Evolutionary conservation across 768 basidiomycete genomes (phyloP).

Genomic region (Hemileccinum impolitum): DNA sequence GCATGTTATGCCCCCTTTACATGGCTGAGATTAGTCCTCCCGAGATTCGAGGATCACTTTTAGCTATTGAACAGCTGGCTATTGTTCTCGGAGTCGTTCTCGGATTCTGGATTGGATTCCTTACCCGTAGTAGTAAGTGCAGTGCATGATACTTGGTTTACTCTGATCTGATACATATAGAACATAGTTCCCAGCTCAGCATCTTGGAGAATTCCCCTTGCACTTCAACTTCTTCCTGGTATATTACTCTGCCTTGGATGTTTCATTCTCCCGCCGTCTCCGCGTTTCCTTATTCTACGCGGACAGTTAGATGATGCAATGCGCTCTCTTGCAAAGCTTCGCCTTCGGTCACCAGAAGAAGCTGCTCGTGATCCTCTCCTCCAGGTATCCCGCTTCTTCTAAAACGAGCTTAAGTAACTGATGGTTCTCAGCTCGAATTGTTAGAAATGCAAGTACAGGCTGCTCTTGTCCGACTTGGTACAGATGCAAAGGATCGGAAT

Average conservation of each 20-base stretch:
- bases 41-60: slow-evolving; percentile 72
- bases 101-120: slow-evolving; percentile 81
- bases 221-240: slow-evolving; percentile 68
- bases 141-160: background rate
- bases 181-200: slow-evolving; percentile 52
- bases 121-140: slow-evolving; percentile 58
- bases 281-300: slow-evolving; percentile 44
- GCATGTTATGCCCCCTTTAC: slow-evolving; percentile 78
- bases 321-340: slow-evolving; percentile 48
- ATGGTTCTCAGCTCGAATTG: slow-evolving; percentile 53
- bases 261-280: slow-evolving; percentile 46
- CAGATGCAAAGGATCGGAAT: slow-evolving; percentile 17
- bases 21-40: slow-evolving; percentile 85
- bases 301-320: slow-evolving; percentile 59
- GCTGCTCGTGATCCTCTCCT: slow-evolving; percentile 47
- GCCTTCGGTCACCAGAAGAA: slow-evolving; percentile 46
- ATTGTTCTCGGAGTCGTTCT: slow-evolving; percentile 80
- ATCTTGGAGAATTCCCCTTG: slow-evolving; percentile 79
- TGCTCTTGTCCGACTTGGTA: slow-evolving; percentile 43
- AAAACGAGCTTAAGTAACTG: background rate
- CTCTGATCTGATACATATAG: background rate
- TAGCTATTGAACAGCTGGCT: slow-evolving; percentile 76
- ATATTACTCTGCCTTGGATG: slow-evolving; percentile 61
- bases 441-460: slow-evolving; percentile 74
- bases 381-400: slow-evolving; percentile 34